A percentile compares a stretch with the other conserved stretches of the same genome.
Conservation (phyloP, 1,284 basidiomycete species). For the Fomes fomentarius region DNA sequence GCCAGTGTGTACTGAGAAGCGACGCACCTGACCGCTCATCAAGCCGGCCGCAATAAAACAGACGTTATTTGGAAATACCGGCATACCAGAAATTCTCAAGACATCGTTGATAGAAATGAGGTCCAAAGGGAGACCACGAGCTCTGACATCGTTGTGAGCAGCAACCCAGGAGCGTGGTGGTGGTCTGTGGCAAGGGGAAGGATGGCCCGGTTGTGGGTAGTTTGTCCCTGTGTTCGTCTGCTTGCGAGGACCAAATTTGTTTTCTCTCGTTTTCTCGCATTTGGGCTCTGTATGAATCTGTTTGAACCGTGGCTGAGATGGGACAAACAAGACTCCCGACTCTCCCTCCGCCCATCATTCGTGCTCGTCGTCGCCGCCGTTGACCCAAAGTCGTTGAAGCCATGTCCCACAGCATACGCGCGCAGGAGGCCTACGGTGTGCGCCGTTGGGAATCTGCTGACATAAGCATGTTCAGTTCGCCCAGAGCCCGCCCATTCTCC, state of each 20-base stretch:
- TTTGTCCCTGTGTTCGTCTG: slow-evolving; percentile 69
- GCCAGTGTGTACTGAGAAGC: no score
- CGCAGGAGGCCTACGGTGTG: slow-evolving; percentile 35
- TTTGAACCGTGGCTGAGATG: slow-evolving; percentile 44
- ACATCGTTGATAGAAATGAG: not conserved
- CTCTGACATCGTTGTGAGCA: not conserved
- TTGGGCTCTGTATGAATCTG: slow-evolving; percentile 67
- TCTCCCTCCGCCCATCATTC: slow-evolving; percentile 19
- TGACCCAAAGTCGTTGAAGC: slow-evolving; percentile 20
- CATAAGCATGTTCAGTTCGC: slow-evolving; percentile 36
- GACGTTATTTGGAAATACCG: no score
- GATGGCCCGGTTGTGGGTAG: slow-evolving; percentile 30
- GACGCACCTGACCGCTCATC: no score
- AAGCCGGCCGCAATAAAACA: no score
- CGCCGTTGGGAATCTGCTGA: slow-evolving; percentile 36
- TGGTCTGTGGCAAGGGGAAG: slow-evolving; percentile 2
- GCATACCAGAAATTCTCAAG: no score
- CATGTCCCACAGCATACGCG: slow-evolving; percentile 8
- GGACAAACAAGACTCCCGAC: slow-evolving; percentile 33
- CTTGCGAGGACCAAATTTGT: slow-evolving; percentile 55
- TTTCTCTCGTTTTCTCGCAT: slow-evolving; percentile 73
- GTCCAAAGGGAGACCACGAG: not conserved
- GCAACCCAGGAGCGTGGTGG: not conserved
- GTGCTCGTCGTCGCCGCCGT: slow-evolving; percentile 25
- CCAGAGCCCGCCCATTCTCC: slow-evolving; percentile 20